These are phyloP conservation scores for Mycena polygramma DNA, from an alignment of 768 basidiomycete genomes.

Conservation along the genomic window DNA sequence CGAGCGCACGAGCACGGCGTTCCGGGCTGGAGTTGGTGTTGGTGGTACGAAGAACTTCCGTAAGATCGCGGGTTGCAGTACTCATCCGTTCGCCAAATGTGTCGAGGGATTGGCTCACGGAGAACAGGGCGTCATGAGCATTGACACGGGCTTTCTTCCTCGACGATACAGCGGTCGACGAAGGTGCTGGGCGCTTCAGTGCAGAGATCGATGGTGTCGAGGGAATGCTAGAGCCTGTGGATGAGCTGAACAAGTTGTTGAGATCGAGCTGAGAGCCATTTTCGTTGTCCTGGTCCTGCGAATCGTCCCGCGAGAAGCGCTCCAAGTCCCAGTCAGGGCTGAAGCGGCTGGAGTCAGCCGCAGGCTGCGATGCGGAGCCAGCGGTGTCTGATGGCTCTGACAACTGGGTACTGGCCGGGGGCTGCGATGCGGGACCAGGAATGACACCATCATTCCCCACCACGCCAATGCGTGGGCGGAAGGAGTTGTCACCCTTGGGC, in stretches of 20 bases:
- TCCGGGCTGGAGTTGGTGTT: conserved; percentile 22
- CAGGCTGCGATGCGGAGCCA: too few relatives aligned
- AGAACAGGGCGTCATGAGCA: conserved; percentile 1
- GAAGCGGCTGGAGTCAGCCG: too few relatives aligned
- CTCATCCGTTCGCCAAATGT: conserved; percentile 10
- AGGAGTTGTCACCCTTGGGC: neutral
- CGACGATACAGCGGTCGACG: too few relatives aligned
- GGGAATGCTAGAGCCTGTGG: too few relatives aligned
- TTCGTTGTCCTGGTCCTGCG: neutral
- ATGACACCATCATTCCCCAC: neutral
- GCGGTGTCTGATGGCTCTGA: too few relatives aligned
- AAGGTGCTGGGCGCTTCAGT: too few relatives aligned
- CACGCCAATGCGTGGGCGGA: neutral
- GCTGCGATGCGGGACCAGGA: neutral
- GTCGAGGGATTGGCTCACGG: conserved; percentile 13
- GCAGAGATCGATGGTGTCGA: too few relatives aligned
- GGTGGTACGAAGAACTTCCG: conserved; percentile 5
- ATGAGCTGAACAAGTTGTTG: conserved; percentile 3
- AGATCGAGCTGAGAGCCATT: neutral
- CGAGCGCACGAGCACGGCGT: conserved; percentile 9
- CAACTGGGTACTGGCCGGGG: neutral
- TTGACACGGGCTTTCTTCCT: too few relatives aligned
- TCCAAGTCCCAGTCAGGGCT: conserved; percentile 1
- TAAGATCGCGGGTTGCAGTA: conserved; percentile 7
- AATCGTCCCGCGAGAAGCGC: neutral